A percentile compares a stretch with the other conserved stretches of the same genome.
These are phyloP conservation scores for Ordospora pajunii DNA, from an alignment of 371 early-diverging fungal species.

Conservation along the genomic window DNA sequence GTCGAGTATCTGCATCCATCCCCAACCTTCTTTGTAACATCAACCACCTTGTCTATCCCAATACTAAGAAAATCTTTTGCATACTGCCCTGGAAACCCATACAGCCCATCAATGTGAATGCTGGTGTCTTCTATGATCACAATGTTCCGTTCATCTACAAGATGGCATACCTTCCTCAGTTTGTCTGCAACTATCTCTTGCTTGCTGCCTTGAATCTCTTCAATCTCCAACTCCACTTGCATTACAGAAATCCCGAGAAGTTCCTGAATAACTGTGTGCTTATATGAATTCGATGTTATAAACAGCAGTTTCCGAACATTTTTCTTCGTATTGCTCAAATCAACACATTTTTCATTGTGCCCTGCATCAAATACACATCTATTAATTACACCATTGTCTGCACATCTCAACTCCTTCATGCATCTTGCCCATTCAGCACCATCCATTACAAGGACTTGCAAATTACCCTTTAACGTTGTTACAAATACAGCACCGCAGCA, in stretches of 20 bases:
- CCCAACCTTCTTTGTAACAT: conserved; percentile 29
- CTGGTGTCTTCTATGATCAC: conserved; percentile 36
- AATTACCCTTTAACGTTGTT: too few relatives aligned
- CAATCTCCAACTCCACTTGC: conserved; percentile 6
- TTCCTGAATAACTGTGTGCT: neutral
- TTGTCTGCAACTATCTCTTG: conserved; percentile 33
- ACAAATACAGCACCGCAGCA: too few relatives aligned
- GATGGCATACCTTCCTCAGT: conserved; percentile 5
- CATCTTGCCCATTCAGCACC: too few relatives aligned
- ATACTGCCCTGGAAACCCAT: conserved; percentile 50
- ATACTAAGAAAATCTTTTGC: conserved; percentile 43
- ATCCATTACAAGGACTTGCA: too few relatives aligned
- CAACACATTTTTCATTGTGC: too few relatives aligned
- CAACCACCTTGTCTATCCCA: conserved; percentile 22
- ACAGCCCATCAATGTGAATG: conserved; percentile 26
- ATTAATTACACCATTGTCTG: too few relatives aligned
- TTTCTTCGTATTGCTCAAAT: too few relatives aligned
- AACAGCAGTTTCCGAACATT: neutral
- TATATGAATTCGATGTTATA: neutral
- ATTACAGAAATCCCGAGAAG: neutral
- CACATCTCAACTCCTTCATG: too few relatives aligned
- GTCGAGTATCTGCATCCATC: neutral
- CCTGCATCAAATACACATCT: too few relatives aligned
- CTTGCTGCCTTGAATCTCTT: conserved; percentile 43
- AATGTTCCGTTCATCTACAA: neutral